A percentile compares a stretch with the other conserved stretches of the same genome.
Evolutionary conservation across 768 basidiomycete species (phyloP).

Genomic region (Mycena polygramma): DNA sequence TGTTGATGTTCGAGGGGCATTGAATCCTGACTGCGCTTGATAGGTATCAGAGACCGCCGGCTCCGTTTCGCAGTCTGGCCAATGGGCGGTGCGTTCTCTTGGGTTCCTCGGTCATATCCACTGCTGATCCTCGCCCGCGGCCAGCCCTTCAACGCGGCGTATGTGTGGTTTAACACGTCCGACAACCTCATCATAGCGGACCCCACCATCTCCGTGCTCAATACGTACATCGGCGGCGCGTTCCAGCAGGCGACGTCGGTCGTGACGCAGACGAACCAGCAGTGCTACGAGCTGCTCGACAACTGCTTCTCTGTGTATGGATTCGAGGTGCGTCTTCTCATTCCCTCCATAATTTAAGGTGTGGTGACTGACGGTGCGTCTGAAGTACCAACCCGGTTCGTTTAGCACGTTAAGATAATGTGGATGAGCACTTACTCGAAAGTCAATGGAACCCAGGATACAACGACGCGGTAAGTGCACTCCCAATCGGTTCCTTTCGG

Average conservation of each 20-base stretch:
- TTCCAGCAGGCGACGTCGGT: conserved; percentile 89
- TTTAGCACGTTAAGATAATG: background rate
- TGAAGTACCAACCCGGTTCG: conserved; percentile 62
- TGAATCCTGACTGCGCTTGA: background rate
- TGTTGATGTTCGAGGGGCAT: too few species aligned
- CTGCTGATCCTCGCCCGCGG: background rate
- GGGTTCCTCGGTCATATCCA: background rate
- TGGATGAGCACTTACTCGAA: background rate
- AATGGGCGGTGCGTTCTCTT: conserved; percentile 62
- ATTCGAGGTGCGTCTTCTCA: conserved; percentile 66
- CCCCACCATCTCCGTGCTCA: conserved; percentile 61
- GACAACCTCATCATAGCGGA: conserved; percentile 71
- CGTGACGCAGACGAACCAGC: conserved; percentile 60
- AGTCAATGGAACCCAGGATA: conserved; percentile 7
- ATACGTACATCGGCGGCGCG: conserved; percentile 79
- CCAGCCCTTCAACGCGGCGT: conserved; percentile 83
- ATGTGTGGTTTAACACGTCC: conserved; percentile 75
- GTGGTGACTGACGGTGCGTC: too few species aligned
- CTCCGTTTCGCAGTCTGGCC: conserved; percentile 86
- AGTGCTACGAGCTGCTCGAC: conserved; percentile 64
- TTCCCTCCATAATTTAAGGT: too few species aligned
- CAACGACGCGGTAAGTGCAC: conserved; percentile 1
- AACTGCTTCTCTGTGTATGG: conserved; percentile 74
- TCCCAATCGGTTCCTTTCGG: background rate
- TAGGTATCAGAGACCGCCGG: conserved; percentile 36